Percentiles rank a stretch among this genome's conserved stretches.
Conservation (phyloP, 2,329 filamentous ascomycete genomes). For the Colletotrichum nymphaeae region DNA sequence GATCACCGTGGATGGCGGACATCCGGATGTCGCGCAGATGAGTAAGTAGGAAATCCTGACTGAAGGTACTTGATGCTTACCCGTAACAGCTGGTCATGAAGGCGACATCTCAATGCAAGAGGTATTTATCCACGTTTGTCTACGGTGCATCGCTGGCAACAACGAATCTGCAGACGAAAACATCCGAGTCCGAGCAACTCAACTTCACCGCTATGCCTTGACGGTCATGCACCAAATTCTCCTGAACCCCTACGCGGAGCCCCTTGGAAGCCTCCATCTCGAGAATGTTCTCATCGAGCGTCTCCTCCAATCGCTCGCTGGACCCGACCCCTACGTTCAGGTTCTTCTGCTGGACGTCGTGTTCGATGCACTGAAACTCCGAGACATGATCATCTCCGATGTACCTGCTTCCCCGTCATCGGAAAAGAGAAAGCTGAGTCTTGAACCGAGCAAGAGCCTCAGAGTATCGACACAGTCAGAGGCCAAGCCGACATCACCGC, state of each 20-base stretch:
- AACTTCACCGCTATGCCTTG: conserved; percentile 78
- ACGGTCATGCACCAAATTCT: conserved; percentile 78
- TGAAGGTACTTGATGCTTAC: conserved; percentile 37
- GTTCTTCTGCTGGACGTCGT: conserved; percentile 83
- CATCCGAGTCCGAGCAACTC: conserved; percentile 64
- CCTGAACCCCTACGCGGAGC: conserved; percentile 69
- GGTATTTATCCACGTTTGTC: conserved; percentile 74
- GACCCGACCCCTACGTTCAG: conserved; percentile 77
- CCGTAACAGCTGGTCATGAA: conserved; percentile 59
- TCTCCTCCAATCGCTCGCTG: conserved; percentile 69
- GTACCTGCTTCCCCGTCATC: conserved; percentile 55
- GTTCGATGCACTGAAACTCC: conserved; percentile 77
- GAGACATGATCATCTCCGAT: conserved; percentile 55
- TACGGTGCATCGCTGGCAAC: conserved; percentile 68
- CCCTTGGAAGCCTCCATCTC: conserved; percentile 72
- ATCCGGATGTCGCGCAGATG: conserved; percentile 56
- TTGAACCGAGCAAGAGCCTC: conserved; percentile 54
- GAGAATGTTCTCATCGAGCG: conserved; percentile 78
- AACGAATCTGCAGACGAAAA: conserved; percentile 48
- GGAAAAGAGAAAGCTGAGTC: conserved; percentile 58
- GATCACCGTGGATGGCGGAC: conserved; percentile 59
- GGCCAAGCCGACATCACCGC: conserved; percentile 62
- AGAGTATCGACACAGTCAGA: conserved; percentile 50
- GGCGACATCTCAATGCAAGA: conserved; percentile 72
- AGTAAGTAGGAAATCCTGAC: conserved; percentile 56